Conservation (phyloP, 1,139 yeast genomes). For the Pichia sp. region DNA sequence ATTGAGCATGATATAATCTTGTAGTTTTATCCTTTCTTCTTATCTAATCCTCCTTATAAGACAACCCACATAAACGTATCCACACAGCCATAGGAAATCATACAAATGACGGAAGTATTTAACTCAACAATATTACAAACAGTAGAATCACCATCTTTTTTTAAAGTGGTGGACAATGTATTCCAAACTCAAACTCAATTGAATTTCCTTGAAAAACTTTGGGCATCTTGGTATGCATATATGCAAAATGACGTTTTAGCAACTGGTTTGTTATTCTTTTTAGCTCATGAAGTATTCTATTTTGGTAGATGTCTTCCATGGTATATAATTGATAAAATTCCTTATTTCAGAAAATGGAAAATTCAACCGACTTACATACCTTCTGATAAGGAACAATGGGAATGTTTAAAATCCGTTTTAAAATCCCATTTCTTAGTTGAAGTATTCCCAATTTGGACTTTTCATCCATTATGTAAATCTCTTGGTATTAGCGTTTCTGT, state of each 20-base stretch:
- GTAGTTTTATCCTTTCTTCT: too few species aligned
- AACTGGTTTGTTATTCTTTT: constrained; percentile 73
- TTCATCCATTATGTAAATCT: constrained; percentile 80
- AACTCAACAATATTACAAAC: constrained; percentile 25
- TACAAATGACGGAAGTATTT: constrained; percentile 31
- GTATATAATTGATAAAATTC: constrained; percentile 71
- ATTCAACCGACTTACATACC: constrained; percentile 81
- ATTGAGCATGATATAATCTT: too few species aligned
- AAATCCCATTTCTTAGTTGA: constrained; percentile 86
- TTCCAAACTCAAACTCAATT: constrained; percentile 36
- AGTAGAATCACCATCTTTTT: constrained; percentile 25
- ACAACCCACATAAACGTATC: background rate
- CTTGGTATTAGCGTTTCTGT: constrained; percentile 73
- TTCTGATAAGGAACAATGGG: constrained; percentile 79
- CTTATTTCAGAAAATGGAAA: constrained; percentile 72
- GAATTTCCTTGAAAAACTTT: constrained; percentile 49
- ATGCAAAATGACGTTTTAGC: constrained; percentile 76
- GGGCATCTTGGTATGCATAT: constrained; percentile 79
- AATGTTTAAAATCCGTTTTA: constrained; percentile 79
- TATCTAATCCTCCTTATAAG: background rate
- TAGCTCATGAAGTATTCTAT: constrained; percentile 74
- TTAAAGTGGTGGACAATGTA: constrained; percentile 33
- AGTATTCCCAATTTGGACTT: constrained; percentile 94
- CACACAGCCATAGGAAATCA: too few species aligned
- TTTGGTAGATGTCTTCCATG: constrained; percentile 89